Base-by-base conservation (phyloP, 75 land plant genomes). In the Selaginella tamariscina region DNA sequence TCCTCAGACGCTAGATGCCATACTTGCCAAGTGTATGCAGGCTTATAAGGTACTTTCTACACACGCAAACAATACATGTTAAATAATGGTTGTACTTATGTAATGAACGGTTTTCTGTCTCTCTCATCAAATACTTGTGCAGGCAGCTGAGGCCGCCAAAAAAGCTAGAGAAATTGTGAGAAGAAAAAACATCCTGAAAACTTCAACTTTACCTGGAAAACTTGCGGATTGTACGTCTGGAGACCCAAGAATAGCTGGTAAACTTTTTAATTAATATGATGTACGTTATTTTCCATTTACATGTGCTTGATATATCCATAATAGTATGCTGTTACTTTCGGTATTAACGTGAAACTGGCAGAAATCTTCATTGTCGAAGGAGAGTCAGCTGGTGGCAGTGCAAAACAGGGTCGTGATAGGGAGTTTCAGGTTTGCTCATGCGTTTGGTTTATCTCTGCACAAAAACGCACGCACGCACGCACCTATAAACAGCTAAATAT, bases 351-450 rank as follows among this genome's bases (percentile, higher is more conserved):
- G n/a, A n/a, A n/a, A n/a, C n/a, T n/a, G n/a, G n/a, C 86, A 94
- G 98, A 94, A 66, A 89, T 94, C 28, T 94, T 94, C 64, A 89
- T 94, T 30, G 98, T 94, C 65, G 98, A 94, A 76, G 98, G 98
- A 67, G 98, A 94, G 56, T 94, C 98, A 24, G 98, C 98, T 68
- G 98, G 98, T 65, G 98, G 98, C 24, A 94, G 98, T 76, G 86
- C 98, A 59, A 94, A 94, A 71, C 98, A 94, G 75, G 98, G 91
- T 27, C 85, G 98, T 55, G 98, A 94, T 73, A 76, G 98, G 30
- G 81, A 81, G 30, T 87, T 89, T 77, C 98, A 94, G 91, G 98
- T 86, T 64, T 27, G 71, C 29, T 49, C 29, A 63, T 5, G n/a
- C 54, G 54, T 24, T 5, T 32, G 56, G 56, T 27, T 32, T 54